phyloP scores from a whole-genome alignment of 2,329 filamentous ascomycete genomes.

The Simplicillium sp. region DNA sequence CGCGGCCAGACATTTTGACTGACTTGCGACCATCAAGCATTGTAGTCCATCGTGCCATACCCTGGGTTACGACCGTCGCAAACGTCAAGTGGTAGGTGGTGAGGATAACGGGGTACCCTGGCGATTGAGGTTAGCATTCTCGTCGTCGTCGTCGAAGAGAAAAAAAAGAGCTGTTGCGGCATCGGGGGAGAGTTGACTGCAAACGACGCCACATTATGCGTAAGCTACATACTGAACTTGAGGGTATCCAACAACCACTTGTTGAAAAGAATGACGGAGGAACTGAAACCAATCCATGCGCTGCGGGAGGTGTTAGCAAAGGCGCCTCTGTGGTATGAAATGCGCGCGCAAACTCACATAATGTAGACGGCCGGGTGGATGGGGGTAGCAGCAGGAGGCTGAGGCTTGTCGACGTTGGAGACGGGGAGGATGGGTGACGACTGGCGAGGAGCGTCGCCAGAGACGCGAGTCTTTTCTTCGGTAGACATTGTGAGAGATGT shows the following conservation, averaged over 20 bases:
- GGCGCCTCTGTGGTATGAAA: background rate
- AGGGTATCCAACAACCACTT: conserved; percentile 91
- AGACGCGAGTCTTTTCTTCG: conserved; percentile 7
- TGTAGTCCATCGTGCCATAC: conserved; percentile 81
- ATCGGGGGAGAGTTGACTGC: too few relatives aligned
- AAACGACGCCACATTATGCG: too few relatives aligned
- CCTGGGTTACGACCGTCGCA: conserved; percentile 87
- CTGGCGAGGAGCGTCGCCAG: conserved; percentile 23
- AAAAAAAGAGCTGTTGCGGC: too few relatives aligned
- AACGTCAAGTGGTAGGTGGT: conserved; percentile 95
- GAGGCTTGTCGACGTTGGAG: conserved; percentile 66
- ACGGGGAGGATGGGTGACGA: conserved; percentile 62
- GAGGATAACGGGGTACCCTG: conserved; percentile 67
- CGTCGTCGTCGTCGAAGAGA: too few relatives aligned
- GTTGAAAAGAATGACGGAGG: conserved; percentile 96
- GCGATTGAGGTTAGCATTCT: background rate
- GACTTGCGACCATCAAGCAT: conserved; percentile 90
- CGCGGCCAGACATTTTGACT: conserved; percentile 90
- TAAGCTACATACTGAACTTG: conserved; percentile 50
- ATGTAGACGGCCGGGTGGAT: conserved; percentile 86
- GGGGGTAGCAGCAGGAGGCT: conserved; percentile 50
- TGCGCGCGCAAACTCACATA: conserved; percentile 35
- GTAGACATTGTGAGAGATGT: conserved; percentile 9
- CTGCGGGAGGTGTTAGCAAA: conserved; percentile 33
- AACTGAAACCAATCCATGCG: conserved; percentile 86